Evolutionary conservation across 2,329 filamentous ascomycete genomes (phyloP), one percentile per base, ranked within the genome.

Genomic region (Botrytis fragariae): DNA sequence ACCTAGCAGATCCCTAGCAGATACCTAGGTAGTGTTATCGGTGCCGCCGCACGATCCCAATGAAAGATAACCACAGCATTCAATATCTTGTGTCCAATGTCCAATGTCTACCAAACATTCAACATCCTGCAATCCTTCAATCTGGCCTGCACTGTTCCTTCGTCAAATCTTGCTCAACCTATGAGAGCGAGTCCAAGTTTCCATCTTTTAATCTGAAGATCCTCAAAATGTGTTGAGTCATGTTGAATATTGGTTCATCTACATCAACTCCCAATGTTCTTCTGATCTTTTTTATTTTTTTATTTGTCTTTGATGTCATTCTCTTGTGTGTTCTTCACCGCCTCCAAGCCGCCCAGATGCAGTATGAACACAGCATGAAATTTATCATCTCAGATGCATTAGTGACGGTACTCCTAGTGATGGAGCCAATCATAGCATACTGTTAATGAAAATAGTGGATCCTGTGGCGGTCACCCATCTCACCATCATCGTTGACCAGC

Each of bases 391-490:
- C 29, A 44, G n/a, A 68, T 68, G 48, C 65, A 48, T 42, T 29
- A 57, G 65, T 51, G 48, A 54, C 45, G 45, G 45, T 51, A 51
- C 63, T 51, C 35, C 14, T 32, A 54, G 4, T 14, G 18, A 18
- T 67, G 32, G 9, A 42, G 9, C 65, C 65, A 68, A 68, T 20
- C 37, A 57, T 37, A 25, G 14, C 14, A 25, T 35, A 2, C 25
- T 42, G 25, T 18, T 10, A 9, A 25, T 39, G 14, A 29, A 68
- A 22, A 57, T 14, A 22, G 65, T 68, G 48, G 65, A 10, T 5
- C 20, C 18, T 42, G 48, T 68, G 65, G 65, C 65, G 39, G 48
- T 68, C 65, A 42, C 29, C 32, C 45, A 64, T 64, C 64, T 32
- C 25, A 39, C 32, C 64, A 67, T 51, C 62, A 29, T 42, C 10